Evolutionary conservation across 1,139 yeast species (phyloP), one percentile per base, ranked within the genome.

Genomic region (Suhomyces bolitotheri): DNA sequence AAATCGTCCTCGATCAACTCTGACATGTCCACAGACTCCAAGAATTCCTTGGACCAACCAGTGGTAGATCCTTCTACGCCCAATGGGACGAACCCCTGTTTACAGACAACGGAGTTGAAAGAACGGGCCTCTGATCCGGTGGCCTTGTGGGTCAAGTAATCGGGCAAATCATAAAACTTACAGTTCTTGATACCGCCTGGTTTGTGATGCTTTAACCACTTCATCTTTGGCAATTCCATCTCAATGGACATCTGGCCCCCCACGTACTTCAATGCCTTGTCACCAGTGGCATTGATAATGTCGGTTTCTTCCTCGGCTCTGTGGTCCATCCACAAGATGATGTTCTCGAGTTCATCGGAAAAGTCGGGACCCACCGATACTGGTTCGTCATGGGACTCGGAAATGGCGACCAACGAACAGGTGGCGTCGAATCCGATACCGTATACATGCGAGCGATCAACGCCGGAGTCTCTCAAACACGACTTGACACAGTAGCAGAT

Each of bases 161-260:
- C 98, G 4, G 96, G 86, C 50, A 92, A 74, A 58, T 92, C 98
- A 58, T 88, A 90, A 59, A 92, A 92, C 63, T 87, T 85, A 58
- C 89, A 80, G 43, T 76, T 67, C 6, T 68, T 62, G 54, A 90
- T 76, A 16, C 78, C 80, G 20, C 68, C 65, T 2, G 95, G 88
- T 68, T 89, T 69, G 60, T 92, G 73, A 59, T 86, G 85, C 61
- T 92, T 90, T 55, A 92, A 73, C 98, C 98, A 92, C 63, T 87
- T 85, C 64, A 89, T 90, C 64, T 92, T 92, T 44, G 98, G 98
- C 49, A 92, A 73, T 58, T 92, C 97, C 97, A 90, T 90, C 63
- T 92, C 98, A 54, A 92, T 82, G 31, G 97, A 88, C 97, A 92
- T 90, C 52, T 82, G 85, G 13, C 98, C 98, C 34, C 98, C 98